Evolutionary conservation across 148 eudicot species (phyloP), one percentile per base, ranked within the genome.

Genomic region (Rhododendron mucronatum): DNA sequence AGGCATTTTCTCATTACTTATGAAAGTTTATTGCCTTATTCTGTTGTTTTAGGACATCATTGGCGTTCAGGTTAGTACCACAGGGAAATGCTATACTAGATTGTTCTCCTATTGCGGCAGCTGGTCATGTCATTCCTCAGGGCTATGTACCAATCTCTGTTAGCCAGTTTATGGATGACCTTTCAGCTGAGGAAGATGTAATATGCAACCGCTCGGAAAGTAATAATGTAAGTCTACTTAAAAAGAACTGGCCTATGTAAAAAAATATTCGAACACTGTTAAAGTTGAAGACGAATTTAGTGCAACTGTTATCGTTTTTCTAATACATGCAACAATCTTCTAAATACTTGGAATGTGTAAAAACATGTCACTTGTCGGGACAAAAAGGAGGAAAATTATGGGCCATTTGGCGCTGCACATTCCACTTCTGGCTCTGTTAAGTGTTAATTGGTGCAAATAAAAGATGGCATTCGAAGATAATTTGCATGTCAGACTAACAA

Each of bases 81-180:
- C 96, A 91, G 89, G 90, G 93, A 87, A 92, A 93, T 89, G 98
- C 98, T 44, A 84, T 95, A 79, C 80, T 95, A 84, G 95, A 94
- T 88, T 95, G 96, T 86, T 86, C 98, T 53, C 90, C 94, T 85
- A 89, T 95, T 78, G 88, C 92, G 51, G 92, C 93, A 80, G 98
- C 97, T 89, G 98, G 98, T 86, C 98, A 95, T 92, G 91, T 92
- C 83, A 91, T 93, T 89, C 97, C 97, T 78, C 97, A 95, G 79
- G 94, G 96, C 87, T 95, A 91, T 87, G 92, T 90, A 83, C 95
- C 94, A 71, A 87, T 95, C 78, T 91, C 96, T 87, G 96, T 95
- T 37, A 95, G 95, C 93, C 98, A 93, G 91, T 95, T 95, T 88
- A 92, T 95, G 97, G 97, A 95, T 90, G 97, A 95, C 69, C 95